A percentile compares a stretch with the other conserved stretches of the same genome.
Evolutionary conservation across 2,329 filamentous ascomycete species (phyloP).

Genomic region (Aspergillus quadrilineatus): DNA sequence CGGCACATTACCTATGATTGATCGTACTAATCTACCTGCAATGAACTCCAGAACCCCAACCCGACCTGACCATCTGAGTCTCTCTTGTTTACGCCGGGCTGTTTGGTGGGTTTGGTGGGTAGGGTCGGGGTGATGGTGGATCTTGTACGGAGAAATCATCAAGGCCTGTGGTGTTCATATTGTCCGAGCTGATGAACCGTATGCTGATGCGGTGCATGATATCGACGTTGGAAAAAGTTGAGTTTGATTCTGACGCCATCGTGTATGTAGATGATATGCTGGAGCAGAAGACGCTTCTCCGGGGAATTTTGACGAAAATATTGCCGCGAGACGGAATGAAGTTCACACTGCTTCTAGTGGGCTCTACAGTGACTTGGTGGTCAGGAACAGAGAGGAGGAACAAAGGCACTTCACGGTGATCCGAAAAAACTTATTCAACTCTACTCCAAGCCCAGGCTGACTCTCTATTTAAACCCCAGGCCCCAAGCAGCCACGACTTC

Average conservation of each 20-base stretch:
- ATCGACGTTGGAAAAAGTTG: neutral
- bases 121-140: conserved; percentile 34
- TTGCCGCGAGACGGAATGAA: neutral
- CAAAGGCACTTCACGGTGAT: neutral
- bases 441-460: neutral
- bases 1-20: conserved; percentile 10
- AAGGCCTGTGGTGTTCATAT: neutral
- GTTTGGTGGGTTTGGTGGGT: conserved; percentile 42
- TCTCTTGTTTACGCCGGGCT: conserved; percentile 33
- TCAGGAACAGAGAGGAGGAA: neutral
- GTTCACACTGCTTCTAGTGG: neutral
- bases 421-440: neutral
- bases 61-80: neutral
- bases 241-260: neutral
- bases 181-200: neutral
- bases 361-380: neutral
- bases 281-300: neutral
- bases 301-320: neutral
- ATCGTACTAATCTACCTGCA: neutral
- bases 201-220: neutral
- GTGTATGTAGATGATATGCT: neutral
- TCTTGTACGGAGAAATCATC: conserved; percentile 19
- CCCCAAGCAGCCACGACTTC: conserved; percentile 5
- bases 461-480: conserved; percentile 17
- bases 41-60: neutral